Evolutionary conservation across 805 yeast species (phyloP).

Genomic region (Jamesozyma hellenica): DNA sequence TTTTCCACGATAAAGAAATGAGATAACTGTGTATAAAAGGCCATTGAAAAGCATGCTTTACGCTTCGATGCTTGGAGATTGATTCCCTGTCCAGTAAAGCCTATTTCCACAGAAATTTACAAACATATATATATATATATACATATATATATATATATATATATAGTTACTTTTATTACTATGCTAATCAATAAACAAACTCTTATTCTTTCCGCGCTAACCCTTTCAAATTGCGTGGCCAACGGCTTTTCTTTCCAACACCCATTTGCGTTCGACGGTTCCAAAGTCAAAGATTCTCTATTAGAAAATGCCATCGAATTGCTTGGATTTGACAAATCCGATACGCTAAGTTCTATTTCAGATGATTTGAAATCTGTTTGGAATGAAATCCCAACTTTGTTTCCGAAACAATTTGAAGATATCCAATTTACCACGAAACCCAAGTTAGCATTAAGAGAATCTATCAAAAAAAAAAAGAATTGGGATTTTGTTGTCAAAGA

Average conservation of each 20-base stretch:
- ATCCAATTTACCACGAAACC: constrained; percentile 45
- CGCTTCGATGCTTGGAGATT: no score
- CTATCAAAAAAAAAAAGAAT: constrained; percentile 10
- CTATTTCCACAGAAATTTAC: no score
- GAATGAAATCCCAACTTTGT: constrained; percentile 52
- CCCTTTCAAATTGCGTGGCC: constrained; percentile 1
- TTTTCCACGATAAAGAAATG: no score
- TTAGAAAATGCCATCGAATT: constrained; percentile 41
- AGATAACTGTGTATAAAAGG: no score
- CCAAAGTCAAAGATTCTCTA: constrained; percentile 13
- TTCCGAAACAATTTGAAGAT: constrained; percentile 45
- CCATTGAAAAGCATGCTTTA: no score
- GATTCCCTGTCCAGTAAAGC: no score
- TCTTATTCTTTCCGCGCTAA: not conserved
- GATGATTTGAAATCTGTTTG: constrained; percentile 43
- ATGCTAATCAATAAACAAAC: not conserved
- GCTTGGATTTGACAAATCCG: constrained; percentile 17
- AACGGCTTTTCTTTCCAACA: constrained; percentile 28
- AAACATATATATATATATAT: no score
- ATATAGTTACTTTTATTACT: no score
- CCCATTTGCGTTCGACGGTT: constrained; percentile 21
- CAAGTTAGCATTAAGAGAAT: constrained; percentile 21
- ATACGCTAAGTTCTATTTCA: constrained; percentile 35
- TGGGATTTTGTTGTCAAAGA: constrained; percentile 27
- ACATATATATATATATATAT: no score